A percentile compares a stretch with the other conserved stretches of the same genome.
These are phyloP conservation scores for Carallia pectinifolia DNA, from an alignment of 345 rosid species.

Conservation along the genomic window DNA sequence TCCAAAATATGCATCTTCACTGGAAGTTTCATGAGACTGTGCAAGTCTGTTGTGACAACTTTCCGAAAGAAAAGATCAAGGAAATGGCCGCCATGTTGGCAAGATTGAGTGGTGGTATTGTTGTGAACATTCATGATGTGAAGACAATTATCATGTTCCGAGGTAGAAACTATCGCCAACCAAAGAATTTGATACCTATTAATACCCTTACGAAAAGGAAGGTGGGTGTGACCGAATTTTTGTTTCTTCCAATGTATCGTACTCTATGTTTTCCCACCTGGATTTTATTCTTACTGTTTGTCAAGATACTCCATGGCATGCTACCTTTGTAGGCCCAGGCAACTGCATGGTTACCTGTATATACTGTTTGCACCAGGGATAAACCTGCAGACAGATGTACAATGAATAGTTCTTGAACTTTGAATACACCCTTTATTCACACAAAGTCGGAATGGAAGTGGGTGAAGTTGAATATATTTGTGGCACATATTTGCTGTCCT, in stretches of 20 bases:
- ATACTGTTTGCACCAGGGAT: neutral
- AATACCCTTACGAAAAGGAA: slow-evolving; percentile 94
- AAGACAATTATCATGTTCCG: slow-evolving; percentile 96
- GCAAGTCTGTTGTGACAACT: slow-evolving; percentile 93
- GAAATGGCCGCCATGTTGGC: slow-evolving; percentile 94
- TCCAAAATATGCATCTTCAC: slow-evolving; percentile 96
- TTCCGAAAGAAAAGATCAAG: slow-evolving; percentile 88
- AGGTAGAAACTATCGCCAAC: slow-evolving; percentile 97
- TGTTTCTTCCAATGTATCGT: neutral
- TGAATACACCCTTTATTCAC: neutral
- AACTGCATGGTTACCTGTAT: no score
- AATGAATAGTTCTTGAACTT: neutral
- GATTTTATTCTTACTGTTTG: neutral
- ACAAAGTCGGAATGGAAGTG: neutral
- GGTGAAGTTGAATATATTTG: neutral
- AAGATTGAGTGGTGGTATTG: slow-evolving; percentile 90
- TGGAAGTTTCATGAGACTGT: slow-evolving; percentile 99
- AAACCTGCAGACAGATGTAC: neutral
- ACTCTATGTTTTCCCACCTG: neutral
- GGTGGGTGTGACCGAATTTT: slow-evolving; percentile 42
- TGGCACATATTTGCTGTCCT: neutral
- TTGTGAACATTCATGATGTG: slow-evolving; percentile 74
- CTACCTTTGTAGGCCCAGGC: neutral
- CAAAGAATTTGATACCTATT: slow-evolving; percentile 85
- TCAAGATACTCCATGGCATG: neutral